phyloP scores from a whole-genome alignment of 139 green algal genomes.

The Penium margaritaceum region DNA sequence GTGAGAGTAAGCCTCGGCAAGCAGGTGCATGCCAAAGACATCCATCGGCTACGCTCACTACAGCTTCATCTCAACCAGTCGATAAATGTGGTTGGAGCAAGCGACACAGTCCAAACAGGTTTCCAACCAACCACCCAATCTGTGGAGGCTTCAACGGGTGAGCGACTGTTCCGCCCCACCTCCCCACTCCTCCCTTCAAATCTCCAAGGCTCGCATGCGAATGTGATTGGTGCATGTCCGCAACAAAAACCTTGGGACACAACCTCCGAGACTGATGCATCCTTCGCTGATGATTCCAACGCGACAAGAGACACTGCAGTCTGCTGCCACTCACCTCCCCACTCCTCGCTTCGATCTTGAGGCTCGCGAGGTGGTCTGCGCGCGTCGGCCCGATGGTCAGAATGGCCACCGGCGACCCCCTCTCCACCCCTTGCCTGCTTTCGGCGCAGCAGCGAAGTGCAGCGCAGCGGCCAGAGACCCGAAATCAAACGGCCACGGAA shows the following conservation, averaged over 20 bases:
- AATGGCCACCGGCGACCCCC: not conserved
- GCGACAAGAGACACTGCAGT: not conserved
- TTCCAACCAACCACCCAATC: no score
- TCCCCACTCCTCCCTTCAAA: not conserved
- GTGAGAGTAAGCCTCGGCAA: no score
- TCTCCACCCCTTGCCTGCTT: not conserved
- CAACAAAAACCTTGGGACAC: not conserved
- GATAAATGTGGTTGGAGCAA: no score
- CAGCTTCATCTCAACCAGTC: no score
- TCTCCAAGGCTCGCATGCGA: not conserved
- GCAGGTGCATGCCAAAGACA: no score
- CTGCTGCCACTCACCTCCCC: conserved; percentile 15
- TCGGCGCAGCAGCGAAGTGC: no score
- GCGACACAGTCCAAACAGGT: no score
- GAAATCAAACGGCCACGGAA: no score
- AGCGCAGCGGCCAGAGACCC: no score
- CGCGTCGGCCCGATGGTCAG: not conserved
- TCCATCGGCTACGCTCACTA: no score
- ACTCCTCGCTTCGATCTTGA: not conserved
- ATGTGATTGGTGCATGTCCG: not conserved
- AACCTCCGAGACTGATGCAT: not conserved
- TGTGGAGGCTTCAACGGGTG: no score
- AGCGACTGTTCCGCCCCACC: no score
- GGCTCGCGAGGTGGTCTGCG: not conserved
- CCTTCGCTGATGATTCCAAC: not conserved